A percentile compares a stretch with the other conserved stretches of the same genome.
Conservation (phyloP, 345 rosid species). For the Eucalyptus decipiens region DNA sequence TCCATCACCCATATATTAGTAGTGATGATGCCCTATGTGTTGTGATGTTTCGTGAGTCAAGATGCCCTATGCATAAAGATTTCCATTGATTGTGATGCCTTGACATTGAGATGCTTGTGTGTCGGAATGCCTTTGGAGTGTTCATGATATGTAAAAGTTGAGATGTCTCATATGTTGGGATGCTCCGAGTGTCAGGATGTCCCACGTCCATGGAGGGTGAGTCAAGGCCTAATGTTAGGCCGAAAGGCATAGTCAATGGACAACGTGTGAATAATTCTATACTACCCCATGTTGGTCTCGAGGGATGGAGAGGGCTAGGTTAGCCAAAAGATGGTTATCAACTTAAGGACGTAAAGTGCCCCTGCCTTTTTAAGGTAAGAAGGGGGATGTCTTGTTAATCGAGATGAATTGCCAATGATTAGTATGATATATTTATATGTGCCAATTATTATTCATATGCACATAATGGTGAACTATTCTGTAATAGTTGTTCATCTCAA, state of each 20-base stretch:
- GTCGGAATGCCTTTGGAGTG: not conserved
- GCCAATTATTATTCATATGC: not conserved
- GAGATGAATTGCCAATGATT: not conserved
- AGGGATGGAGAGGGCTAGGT: not conserved
- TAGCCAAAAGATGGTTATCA: not conserved
- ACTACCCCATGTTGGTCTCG: not conserved
- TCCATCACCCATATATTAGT: not conserved
- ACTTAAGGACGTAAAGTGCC: not conserved
- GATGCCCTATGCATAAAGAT: not conserved
- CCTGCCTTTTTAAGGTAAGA: too few species aligned
- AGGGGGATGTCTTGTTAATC: not conserved
- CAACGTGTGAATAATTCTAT: not conserved
- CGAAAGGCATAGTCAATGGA: not conserved
- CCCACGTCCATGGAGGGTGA: not conserved
- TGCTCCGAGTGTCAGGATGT: not conserved
- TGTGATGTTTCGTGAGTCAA: not conserved
- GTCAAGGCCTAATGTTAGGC: not conserved
- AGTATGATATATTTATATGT: not conserved
- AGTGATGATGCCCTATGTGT: not conserved
- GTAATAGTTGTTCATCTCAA: not conserved
- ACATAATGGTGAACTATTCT: not conserved
- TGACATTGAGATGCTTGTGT: not conserved
- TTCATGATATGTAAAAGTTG: not conserved
- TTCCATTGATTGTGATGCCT: too few species aligned
- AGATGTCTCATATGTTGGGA: not conserved